A percentile compares a stretch with the other conserved stretches of the same genome.
These are phyloP conservation scores for Penicillium sclerotiorum DNA, from an alignment of 2,329 filamentous ascomycete species.

Conservation along the genomic window DNA sequence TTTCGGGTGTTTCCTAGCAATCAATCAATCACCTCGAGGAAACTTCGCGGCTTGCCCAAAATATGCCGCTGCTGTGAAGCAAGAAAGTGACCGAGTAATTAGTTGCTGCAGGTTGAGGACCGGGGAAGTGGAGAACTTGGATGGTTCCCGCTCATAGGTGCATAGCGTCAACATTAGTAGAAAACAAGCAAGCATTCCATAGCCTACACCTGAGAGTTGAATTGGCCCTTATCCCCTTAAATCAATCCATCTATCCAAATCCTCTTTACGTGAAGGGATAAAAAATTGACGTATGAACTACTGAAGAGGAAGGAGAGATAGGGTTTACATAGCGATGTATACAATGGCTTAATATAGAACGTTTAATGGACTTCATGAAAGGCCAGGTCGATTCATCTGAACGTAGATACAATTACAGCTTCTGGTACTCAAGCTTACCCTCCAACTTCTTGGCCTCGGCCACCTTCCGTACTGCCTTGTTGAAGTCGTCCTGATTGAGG, in stretches of 20 bases:
- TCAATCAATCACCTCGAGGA: too few relatives aligned
- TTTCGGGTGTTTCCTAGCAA: too few relatives aligned
- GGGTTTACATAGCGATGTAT: too few relatives aligned
- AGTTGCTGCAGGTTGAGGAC: not conserved
- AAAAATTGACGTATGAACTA: too few relatives aligned
- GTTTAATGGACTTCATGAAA: constrained; percentile 14
- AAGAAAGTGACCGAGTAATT: not conserved
- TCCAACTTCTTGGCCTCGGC: constrained; percentile 98
- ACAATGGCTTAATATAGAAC: constrained; percentile 13
- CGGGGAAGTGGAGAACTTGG: not conserved
- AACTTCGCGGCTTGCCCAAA: not conserved
- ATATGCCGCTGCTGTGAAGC: not conserved
- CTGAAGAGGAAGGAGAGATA: too few relatives aligned
- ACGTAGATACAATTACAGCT: constrained; percentile 49
- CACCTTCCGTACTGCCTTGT: constrained; percentile 97
- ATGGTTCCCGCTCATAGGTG: not conserved
- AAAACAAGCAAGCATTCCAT: not conserved
- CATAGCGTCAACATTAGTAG: too few relatives aligned
- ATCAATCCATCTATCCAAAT: too few relatives aligned
- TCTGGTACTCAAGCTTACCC: constrained; percentile 97
- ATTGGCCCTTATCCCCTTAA: too few relatives aligned
- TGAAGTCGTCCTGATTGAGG: constrained; percentile 98
- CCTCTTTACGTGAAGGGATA: too few relatives aligned
- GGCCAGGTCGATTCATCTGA: constrained; percentile 7
- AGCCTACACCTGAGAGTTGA: too few relatives aligned